A percentile compares a stretch with the other conserved stretches of the same genome.
These are phyloP conservation scores for Rhizopus delemar DNA, from an alignment of 371 early-diverging fungal species.

Conservation along the genomic window DNA sequence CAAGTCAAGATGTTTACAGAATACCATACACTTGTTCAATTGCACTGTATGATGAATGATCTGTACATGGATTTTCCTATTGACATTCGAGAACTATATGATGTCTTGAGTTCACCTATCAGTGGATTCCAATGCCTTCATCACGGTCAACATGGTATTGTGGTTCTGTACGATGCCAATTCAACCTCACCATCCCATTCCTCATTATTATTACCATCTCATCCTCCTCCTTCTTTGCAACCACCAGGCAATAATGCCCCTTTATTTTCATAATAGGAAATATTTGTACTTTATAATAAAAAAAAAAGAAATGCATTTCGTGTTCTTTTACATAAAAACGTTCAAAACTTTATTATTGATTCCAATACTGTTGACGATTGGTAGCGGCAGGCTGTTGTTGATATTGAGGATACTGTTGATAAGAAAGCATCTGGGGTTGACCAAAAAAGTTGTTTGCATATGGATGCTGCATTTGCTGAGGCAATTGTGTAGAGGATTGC, in stretches of 20 bases:
- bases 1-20: slow-evolving; percentile 25
- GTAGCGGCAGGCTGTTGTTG: slow-evolving; percentile 23
- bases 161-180: slow-evolving; percentile 22
- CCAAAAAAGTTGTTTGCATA: slow-evolving; percentile 29
- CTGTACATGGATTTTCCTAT: slow-evolving; percentile 23
- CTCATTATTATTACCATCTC: slow-evolving; percentile 5
- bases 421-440: slow-evolving; percentile 43
- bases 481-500: slow-evolving; percentile 15
- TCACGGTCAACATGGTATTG: slow-evolving; percentile 33
- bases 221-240: background rate
- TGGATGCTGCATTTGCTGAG: slow-evolving; percentile 26
- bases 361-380: slow-evolving; percentile 29
- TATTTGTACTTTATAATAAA: background rate
- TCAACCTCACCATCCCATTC: background rate
- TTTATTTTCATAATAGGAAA: background rate
- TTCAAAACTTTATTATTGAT: slow-evolving; percentile 14
- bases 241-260: slow-evolving; percentile 1
- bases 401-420: slow-evolving; percentile 31
- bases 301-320: background rate
- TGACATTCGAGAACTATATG: slow-evolving; percentile 28
- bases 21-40: slow-evolving; percentile 28
- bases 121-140: slow-evolving; percentile 32
- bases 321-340: no score
- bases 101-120: slow-evolving; percentile 19
- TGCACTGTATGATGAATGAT: slow-evolving; percentile 33